Evolutionary conservation across 129 eudicot genomes (phyloP), one percentile per base, ranked within the genome.

Genomic region (Silybum marianum): DNA sequence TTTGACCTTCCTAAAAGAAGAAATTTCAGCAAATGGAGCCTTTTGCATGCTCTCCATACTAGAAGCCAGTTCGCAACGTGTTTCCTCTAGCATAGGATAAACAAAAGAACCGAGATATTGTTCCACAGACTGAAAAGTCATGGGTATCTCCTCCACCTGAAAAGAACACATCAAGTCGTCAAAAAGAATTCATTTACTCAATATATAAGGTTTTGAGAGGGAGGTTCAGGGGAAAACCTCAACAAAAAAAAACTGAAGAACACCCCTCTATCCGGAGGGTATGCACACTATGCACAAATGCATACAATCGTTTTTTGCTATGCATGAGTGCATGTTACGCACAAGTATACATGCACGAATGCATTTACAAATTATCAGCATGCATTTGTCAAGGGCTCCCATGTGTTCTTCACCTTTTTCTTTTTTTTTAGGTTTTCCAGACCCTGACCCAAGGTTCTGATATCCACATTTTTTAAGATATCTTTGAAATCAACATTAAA

Each of bases 1-100:
- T 66, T 66, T 83, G 38, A 69, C 39, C 72, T 73, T 60, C 9
- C 38, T 9, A 25, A 71, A 18, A 12, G 82, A 60, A 12, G 46
- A 66, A 1, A 84, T 24, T 76, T 90, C 88, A 39, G 91, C 87
- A 86, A 77, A 88, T 3, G 94, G 94, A 71, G 94, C 94, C 19
- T 74, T 81, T 16, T 77, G 38, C 74, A 86, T 67, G 30, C 72
- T 73, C 73, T 90, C 91, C 85, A 90, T 44, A 75, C 86, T 30
- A 3, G 94, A 83, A 12, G 84, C 81, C 77, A 90, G 72, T 4
- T 79, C 88, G 0, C 88, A 87, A 10, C 91, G 89, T 12, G 88
- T 88, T 84, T 90, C 94, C 84, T 90, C 91, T 46, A 88, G 74
- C 39, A 90, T 21, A 51, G 88, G 91, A 71, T 36, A 81, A 26